Percentiles rank a stretch among this genome's conserved stretches.
phyloP scores from a whole-genome alignment of 176 grass and related monocot genomes.

The Metroxylon sagu region DNA sequence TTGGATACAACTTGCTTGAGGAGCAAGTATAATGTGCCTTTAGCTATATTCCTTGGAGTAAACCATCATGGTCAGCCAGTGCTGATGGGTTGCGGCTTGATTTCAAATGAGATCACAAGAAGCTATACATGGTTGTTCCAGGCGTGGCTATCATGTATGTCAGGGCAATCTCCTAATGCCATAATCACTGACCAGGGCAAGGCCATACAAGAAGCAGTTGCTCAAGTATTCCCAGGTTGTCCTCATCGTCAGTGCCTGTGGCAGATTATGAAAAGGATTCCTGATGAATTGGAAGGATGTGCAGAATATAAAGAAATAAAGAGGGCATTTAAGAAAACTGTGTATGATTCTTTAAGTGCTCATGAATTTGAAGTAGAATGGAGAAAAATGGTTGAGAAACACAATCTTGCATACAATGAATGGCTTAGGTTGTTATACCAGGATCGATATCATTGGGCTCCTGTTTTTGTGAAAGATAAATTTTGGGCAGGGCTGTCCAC shows the following conservation, averaged over 20 bases:
- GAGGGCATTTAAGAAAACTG: conserved; percentile 75
- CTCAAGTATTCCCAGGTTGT: conserved; percentile 66
- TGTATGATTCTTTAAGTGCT: conserved; percentile 70
- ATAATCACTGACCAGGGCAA: conserved; percentile 28
- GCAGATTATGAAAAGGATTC: conserved; percentile 77
- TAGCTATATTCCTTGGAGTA: background rate
- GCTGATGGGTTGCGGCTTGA: conserved; percentile 62
- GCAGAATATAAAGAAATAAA: conserved; percentile 69
- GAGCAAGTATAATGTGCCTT: conserved; percentile 5
- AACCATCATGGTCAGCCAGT: conserved; percentile 78
- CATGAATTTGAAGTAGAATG: conserved; percentile 84
- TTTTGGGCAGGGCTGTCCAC: conserved; percentile 96
- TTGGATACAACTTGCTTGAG: background rate
- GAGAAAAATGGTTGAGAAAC: conserved; percentile 55
- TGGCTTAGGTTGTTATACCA: conserved; percentile 84
- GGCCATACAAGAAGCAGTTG: conserved; percentile 16
- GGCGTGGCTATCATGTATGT: conserved; percentile 28
- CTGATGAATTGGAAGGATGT: conserved; percentile 56
- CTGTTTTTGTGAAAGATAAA: conserved; percentile 77
- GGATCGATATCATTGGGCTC: conserved; percentile 64
- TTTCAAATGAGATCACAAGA: conserved; percentile 43
- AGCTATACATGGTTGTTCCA: conserved; percentile 23
- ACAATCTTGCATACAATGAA: conserved; percentile 61
- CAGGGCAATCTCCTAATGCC: conserved; percentile 13
- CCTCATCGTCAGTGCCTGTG: conserved; percentile 75